Conservation (phyloP, 345 rosid species). For the Rhodomyrtus tomentosa region DNA sequence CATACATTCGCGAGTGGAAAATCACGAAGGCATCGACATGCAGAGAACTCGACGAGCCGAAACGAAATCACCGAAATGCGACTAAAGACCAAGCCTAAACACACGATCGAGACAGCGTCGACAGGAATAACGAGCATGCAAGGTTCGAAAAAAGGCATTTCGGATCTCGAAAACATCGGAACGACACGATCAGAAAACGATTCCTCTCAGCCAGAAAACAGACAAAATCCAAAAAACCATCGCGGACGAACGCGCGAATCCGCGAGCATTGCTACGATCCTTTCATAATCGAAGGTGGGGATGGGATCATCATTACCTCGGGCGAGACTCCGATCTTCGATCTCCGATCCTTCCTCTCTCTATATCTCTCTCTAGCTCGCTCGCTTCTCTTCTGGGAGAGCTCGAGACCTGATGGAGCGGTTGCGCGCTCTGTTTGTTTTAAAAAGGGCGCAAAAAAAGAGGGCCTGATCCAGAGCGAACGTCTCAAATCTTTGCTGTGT, state of each 20-base stretch:
- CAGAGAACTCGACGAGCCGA: neutral
- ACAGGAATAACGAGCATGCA: neutral
- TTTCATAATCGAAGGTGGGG: neutral
- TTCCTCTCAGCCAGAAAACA: neutral
- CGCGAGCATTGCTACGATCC: neutral
- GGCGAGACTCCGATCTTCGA: neutral
- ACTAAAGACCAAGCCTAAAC: neutral
- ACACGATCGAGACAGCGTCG: neutral
- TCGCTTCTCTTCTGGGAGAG: neutral
- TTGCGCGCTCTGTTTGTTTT: constrained; percentile 32
- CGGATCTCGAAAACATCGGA: neutral
- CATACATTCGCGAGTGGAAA: neutral
- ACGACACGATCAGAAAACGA: neutral
- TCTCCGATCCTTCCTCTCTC: neutral
- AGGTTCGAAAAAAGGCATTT: neutral
- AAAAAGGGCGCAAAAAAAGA: constrained; percentile 11
- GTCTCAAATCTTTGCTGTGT: constrained; percentile 10
- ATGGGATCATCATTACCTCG: neutral
- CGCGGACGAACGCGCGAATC: neutral
- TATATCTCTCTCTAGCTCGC: no score
- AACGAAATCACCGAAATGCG: neutral
- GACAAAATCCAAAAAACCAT: neutral
- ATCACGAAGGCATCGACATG: neutral
- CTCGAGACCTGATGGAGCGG: neutral
- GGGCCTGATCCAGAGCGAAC: constrained; percentile 26